Evolutionary conservation across 257 asterid species (phyloP).

Genomic region (Solanum piurae): DNA sequence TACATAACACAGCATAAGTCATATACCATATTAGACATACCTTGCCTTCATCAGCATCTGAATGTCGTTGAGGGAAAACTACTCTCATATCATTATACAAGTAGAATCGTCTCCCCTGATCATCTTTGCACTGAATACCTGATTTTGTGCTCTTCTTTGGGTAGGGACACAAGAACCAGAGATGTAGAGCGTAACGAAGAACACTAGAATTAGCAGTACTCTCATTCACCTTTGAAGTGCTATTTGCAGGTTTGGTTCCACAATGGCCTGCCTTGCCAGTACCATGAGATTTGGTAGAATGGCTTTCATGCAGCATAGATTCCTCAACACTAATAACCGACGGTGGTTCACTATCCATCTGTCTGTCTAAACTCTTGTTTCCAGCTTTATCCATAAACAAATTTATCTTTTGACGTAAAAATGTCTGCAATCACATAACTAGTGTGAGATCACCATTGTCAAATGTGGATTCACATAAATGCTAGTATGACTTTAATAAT

Average conservation of each 20-base stretch:
- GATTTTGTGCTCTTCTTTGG: slow-evolving; percentile 38
- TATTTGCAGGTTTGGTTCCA: slow-evolving; percentile 21
- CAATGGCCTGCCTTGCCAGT: slow-evolving; percentile 9
- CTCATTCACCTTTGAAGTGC: slow-evolving; percentile 51
- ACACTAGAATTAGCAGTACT: slow-evolving; percentile 44
- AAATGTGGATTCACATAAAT: neutral
- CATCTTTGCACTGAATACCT: slow-evolving; percentile 39
- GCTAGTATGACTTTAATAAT: neutral
- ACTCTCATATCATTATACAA: slow-evolving; percentile 80
- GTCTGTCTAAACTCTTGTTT: slow-evolving; percentile 22
- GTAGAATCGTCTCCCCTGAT: slow-evolving; percentile 69
- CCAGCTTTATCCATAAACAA: slow-evolving; percentile 45
- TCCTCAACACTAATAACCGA: slow-evolving; percentile 7
- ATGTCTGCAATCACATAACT: slow-evolving; percentile 35
- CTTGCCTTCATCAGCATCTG: slow-evolving; percentile 95
- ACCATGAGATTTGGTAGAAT: slow-evolving; percentile 15
- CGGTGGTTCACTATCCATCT: slow-evolving; percentile 20
- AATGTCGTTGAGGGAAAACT: slow-evolving; percentile 92
- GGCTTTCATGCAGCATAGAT: slow-evolving; percentile 19
- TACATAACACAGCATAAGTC: neutral
- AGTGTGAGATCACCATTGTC: neutral
- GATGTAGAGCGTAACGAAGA: slow-evolving; percentile 86
- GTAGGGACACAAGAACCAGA: slow-evolving; percentile 65
- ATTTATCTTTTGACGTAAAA: slow-evolving; percentile 77
- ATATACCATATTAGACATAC: slow-evolving; percentile 26